Conservation (phyloP, 768 basidiomycete species). For the Lactifluus echinatus region DNA sequence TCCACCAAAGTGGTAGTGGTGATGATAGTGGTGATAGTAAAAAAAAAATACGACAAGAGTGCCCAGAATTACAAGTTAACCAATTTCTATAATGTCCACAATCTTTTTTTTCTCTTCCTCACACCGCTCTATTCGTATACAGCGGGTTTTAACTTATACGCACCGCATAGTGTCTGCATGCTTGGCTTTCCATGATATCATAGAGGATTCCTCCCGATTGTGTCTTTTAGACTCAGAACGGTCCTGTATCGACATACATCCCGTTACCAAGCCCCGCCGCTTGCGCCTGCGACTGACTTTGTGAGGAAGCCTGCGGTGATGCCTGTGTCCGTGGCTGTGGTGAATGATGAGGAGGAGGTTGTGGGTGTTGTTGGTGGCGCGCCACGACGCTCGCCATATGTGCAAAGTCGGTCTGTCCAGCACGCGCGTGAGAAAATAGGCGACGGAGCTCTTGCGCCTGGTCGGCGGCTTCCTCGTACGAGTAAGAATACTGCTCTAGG, state of each 20-base stretch:
- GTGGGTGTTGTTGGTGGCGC: conserved; percentile 20
- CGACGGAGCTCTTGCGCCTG: conserved; percentile 57
- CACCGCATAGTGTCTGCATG: no score
- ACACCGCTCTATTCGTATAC: neutral
- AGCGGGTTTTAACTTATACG: neutral
- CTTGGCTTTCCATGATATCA: neutral
- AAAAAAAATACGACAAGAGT: neutral
- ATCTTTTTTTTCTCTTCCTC: neutral
- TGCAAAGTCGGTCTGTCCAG: conserved; percentile 32
- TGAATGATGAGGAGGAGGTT: neutral
- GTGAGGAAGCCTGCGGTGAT: neutral
- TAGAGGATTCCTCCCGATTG: no score
- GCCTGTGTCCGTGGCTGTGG: neutral
- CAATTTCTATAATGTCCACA: neutral
- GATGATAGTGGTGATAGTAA: neutral
- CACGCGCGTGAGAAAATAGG: conserved; percentile 36
- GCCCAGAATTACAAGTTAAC: neutral
- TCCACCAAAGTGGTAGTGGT: neutral
- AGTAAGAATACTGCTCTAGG: conserved; percentile 79
- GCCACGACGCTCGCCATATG: conserved; percentile 34
- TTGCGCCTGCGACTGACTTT: neutral
- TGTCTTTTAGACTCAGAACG: conserved; percentile 6
- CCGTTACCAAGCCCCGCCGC: neutral
- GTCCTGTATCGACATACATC: conserved; percentile 15
- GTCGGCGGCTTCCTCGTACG: conserved; percentile 80